Base-by-base conservation (phyloP, 306 rosid genomes). In the Cucurbita pepo region DNA sequence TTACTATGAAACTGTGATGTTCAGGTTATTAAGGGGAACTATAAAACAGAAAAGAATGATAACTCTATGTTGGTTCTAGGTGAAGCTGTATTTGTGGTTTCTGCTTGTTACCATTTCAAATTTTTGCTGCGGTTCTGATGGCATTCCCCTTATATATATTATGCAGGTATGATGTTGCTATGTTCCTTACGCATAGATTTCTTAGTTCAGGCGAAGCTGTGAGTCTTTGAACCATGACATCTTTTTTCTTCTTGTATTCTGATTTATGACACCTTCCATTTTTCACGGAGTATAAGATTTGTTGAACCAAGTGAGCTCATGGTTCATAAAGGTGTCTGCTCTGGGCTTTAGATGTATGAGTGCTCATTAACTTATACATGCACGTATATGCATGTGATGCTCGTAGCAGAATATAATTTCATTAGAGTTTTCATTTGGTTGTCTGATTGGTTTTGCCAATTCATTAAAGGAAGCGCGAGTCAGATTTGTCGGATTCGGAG, bases 401-500 rank as follows among this genome's bases (percentile, higher is more conserved):
- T 18, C 19, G 18, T 66, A 36, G n/a, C 38, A 30, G 18, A 44
- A 19, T 50, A 67, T 69, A 9, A 30, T 11, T 48, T 56, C 57
- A 45, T 69, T 25, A 41, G 13, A 30, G 57, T 30, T 52, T 30
- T 69, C 22, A 9, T 48, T 30, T 69, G 73, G 5, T 51, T 55
- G 54, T 70, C 61, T 78, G 84, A 87, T 82, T 71, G 77, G 48
- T 81, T 77, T 75, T 82, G 66, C 83, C 78, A 73, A 69, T 82
- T 82, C 80, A 85, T 88, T 90, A 85, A 95, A 95, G 99, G 99
- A 89, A 91, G 96, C 84, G 69, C 88, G 76, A 61, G 96, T 89
- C 83, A 87, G 95, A 90, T 94, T 86, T 90, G 78, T 86, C 76
- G 98, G 97, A 71, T 94, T 88, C 77, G 95, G 98, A 76, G 94